phyloP scores from a whole-genome alignment of 1,284 basidiomycete species.

The Volvariella surrecta region DNA sequence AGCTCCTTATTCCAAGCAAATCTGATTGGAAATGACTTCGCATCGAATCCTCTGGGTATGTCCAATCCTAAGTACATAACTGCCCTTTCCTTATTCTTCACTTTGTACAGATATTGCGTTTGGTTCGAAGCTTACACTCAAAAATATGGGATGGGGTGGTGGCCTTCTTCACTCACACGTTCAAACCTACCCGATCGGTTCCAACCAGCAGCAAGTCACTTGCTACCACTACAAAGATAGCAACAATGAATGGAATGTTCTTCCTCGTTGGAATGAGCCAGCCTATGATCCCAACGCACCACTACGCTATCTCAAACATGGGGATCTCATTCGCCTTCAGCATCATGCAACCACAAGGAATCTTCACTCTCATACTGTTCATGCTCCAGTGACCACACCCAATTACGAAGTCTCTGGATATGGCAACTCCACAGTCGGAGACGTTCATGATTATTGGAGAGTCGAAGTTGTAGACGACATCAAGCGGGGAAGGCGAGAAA shows the following conservation, averaged over 20 bases:
- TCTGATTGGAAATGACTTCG: constrained; percentile 89
- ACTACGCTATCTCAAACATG: constrained; percentile 68
- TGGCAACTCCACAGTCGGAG: constrained; percentile 83
- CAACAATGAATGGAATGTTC: constrained; percentile 90
- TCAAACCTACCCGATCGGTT: constrained; percentile 91
- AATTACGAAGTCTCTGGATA: constrained; percentile 92
- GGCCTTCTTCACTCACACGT: constrained; percentile 95
- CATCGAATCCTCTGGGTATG: constrained; percentile 75
- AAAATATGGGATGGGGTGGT: constrained; percentile 98
- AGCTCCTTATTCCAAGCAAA: constrained; percentile 98
- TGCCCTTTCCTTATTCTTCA: constrained; percentile 2
- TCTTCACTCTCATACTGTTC: constrained; percentile 86
- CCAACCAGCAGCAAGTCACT: constrained; percentile 92
- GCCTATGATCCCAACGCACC: constrained; percentile 56
- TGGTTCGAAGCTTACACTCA: constrained; percentile 89
- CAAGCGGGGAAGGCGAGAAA: constrained; percentile 49
- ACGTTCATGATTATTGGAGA: constrained; percentile 86
- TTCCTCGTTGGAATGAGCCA: constrained; percentile 75
- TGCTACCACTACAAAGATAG: constrained; percentile 99
- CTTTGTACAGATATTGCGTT: constrained; percentile 72
- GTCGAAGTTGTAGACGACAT: constrained; percentile 94
- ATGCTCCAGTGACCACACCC: constrained; percentile 86
- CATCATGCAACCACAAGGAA: constrained; percentile 83
- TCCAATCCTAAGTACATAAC: constrained; percentile 7
- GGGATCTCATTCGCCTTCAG: constrained; percentile 75